phyloP scores from a whole-genome alignment of 2,329 filamentous ascomycete genomes.

The Fusarium brachygibbosum region DNA sequence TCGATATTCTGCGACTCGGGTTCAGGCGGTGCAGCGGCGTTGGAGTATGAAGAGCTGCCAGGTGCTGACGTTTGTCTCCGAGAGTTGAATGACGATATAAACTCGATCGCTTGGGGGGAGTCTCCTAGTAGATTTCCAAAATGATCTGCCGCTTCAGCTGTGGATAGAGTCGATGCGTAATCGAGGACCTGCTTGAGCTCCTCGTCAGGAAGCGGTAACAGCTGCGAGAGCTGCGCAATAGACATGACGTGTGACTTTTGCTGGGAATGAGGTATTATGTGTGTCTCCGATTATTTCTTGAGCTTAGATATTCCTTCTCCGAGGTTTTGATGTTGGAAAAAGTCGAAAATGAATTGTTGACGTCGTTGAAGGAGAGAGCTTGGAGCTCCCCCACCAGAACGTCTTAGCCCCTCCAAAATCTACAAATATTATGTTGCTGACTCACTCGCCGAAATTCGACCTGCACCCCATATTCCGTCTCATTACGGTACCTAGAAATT shows the following conservation, averaged over 20 bases:
- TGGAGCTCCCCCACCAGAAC: slow-evolving; percentile 40
- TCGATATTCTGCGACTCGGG: slow-evolving; percentile 51
- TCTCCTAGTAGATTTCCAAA: slow-evolving; percentile 91
- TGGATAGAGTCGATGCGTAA: slow-evolving; percentile 83
- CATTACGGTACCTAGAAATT: background rate
- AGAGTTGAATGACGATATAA: slow-evolving; percentile 85
- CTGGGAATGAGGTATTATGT: fast-evolving
- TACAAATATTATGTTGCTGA: slow-evolving; percentile 27
- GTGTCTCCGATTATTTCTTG: background rate
- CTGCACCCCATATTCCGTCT: background rate
- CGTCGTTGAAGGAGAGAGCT: slow-evolving; percentile 39
- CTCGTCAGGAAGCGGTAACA: slow-evolving; percentile 87
- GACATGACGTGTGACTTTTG: slow-evolving; percentile 59
- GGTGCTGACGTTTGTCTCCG: slow-evolving; percentile 62
- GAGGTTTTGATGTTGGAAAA: background rate
- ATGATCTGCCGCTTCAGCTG: slow-evolving; percentile 82
- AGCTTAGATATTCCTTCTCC: background rate
- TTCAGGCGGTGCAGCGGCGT: slow-evolving; percentile 41
- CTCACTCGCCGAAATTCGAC: slow-evolving; percentile 38
- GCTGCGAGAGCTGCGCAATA: slow-evolving; percentile 76
- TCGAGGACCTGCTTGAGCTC: slow-evolving; percentile 87
- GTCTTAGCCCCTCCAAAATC: slow-evolving; percentile 36
- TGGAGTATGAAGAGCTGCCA: slow-evolving; percentile 38
- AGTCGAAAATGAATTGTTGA: slow-evolving; percentile 24
- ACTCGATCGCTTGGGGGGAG: slow-evolving; percentile 80